Evolutionary conservation across 306 rosid genomes (phyloP).

Genomic region (Purshia tridentata): DNA sequence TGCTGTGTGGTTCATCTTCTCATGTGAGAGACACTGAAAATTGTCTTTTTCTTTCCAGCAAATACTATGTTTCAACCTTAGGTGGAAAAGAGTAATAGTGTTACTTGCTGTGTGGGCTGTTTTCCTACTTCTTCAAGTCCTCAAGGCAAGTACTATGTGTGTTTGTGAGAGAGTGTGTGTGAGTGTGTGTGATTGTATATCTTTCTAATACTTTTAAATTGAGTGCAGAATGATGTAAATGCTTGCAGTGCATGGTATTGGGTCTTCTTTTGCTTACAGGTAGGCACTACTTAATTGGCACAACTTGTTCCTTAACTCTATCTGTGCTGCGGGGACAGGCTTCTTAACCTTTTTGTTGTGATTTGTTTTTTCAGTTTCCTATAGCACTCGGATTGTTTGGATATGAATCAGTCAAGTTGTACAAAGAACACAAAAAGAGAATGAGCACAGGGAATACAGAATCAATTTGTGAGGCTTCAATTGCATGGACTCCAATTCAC

Average conservation of each 20-base stretch:
- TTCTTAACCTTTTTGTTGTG: neutral
- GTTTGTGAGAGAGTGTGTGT: too few relatives aligned
- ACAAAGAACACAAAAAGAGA: conserved; percentile 63
- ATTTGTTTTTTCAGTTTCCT: conserved; percentile 56
- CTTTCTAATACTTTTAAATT: neutral
- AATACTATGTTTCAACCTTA: conserved; percentile 59
- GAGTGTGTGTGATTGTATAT: too few relatives aligned
- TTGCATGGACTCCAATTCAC: conserved; percentile 62
- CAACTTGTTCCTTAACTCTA: conserved; percentile 2
- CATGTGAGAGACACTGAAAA: neutral
- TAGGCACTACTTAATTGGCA: conserved; percentile 19
- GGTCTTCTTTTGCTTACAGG: conserved; percentile 80
- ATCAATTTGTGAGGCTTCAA: conserved; percentile 80
- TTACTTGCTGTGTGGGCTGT: conserved; percentile 54
- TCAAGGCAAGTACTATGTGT: conserved; percentile 48
- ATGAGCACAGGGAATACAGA: conserved; percentile 52
- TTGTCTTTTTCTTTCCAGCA: conserved; percentile 40
- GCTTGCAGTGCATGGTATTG: conserved; percentile 73
- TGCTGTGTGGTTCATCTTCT: neutral
- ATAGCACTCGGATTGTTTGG: conserved; percentile 63
- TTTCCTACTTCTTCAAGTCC: conserved; percentile 69
- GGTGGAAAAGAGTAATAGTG: conserved; percentile 58
- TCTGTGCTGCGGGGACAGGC: conserved; percentile 1
- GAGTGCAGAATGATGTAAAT: conserved; percentile 56
- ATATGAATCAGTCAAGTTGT: conserved; percentile 69